phyloP scores from a whole-genome alignment of 768 basidiomycete species.

The Lactifluus piperatus region DNA sequence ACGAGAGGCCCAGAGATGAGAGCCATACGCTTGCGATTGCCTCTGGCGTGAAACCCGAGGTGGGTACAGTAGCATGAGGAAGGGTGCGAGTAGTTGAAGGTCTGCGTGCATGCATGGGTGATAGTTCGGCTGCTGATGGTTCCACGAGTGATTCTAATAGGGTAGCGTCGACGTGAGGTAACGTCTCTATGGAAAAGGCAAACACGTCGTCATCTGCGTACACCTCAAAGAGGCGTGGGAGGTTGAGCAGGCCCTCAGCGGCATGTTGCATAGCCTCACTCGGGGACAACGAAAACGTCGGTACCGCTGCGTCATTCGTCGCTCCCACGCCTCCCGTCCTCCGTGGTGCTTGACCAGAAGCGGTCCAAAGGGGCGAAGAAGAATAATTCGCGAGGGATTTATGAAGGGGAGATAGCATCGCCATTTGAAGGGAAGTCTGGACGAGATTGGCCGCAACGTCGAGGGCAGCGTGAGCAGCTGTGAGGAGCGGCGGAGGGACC shows the following conservation, averaged over 20 bases:
- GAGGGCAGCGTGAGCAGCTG: constrained; percentile 45
- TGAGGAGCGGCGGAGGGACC: constrained; percentile 35
- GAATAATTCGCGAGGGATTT: constrained; percentile 67
- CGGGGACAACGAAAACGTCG: constrained; percentile 88
- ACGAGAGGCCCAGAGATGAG: constrained; percentile 74
- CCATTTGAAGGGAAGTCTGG: constrained; percentile 71
- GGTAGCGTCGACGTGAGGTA: constrained; percentile 61
- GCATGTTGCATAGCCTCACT: constrained; percentile 83
- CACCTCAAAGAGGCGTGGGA: constrained; percentile 89
- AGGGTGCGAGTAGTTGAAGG: constrained; percentile 21
- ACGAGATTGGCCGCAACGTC: constrained; percentile 59
- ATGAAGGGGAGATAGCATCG: constrained; percentile 76
- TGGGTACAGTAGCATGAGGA: background rate
- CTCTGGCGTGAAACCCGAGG: constrained; percentile 49
- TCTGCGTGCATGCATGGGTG: constrained; percentile 28
- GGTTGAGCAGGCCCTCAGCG: constrained; percentile 88
- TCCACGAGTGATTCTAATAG: constrained; percentile 41
- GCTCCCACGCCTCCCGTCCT: constrained; percentile 33
- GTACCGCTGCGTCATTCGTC: constrained; percentile 52
- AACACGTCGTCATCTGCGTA: constrained; percentile 90
- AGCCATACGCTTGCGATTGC: constrained; percentile 87
- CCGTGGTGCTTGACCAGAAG: constrained; percentile 40
- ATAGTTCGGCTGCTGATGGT: constrained; percentile 23
- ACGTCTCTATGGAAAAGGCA: constrained; percentile 75
- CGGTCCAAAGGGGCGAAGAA: constrained; percentile 56